Evolutionary conservation across 1,284 basidiomycete species (phyloP), one percentile per base, ranked within the genome.

Genomic region (Polyporus tsugae): DNA sequence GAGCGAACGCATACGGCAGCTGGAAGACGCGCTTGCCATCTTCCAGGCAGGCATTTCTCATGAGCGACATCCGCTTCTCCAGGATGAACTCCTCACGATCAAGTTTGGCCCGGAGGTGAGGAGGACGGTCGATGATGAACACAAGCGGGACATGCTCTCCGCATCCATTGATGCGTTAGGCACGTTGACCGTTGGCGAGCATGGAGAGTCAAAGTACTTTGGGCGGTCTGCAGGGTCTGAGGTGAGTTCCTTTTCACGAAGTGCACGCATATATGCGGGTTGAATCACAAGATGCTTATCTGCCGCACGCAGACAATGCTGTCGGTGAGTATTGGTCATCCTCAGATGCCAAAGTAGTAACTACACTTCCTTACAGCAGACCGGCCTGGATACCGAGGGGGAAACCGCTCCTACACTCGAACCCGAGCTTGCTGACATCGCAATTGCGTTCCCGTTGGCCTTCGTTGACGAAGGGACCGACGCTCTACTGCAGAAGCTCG

Each of bases 1-100:
- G 91, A 89, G 88, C 71, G 86, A 92, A 75, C 89, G 91, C 42
- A 93, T 93, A 68, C 86, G 91, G 42, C 88, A 87, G 66, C 86
- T 93, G n/a, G 91, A 93, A 77, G 91, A 92, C 69, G 90, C 90
- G 0, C 83, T 93, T n/a, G 82, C 84, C 4, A 83, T 88, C 62
- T 80, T 89, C 29, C 88, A 92, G 64, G 82, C 85, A 6, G 82
- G 83, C 66, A 70, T 83, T 59, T 79, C 83, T 38, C 77, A 77
- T 46, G 89, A 91, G 53, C 73, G 83, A 1, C 91, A 93, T 75
- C 88, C 91, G 2, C 80, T 92, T 1, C 82, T 93, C 7, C 78
- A 82, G 52, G 85, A 89, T 17, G 90, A 92, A 3, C 80, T 90
- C 35, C 82, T 93, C 29, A 86, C 85, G n/a, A 84, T 92, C 75